Conservation (phyloP, 345 rosid genomes). For the Zanthoxylum bungeanum region DNA sequence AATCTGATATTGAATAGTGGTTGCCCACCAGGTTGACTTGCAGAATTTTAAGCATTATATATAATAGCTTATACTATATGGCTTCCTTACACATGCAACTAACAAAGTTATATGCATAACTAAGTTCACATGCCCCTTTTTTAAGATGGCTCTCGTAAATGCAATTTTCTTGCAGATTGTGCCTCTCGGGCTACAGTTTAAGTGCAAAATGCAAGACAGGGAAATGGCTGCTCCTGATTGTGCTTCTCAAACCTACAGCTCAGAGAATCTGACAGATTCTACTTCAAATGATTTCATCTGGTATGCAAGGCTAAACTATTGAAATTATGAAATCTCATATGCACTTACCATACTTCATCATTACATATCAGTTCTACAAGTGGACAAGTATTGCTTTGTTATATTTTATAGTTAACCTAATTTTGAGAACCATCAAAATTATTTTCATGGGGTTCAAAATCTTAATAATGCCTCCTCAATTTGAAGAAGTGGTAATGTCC, state of each 20-base stretch:
- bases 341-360: not conserved
- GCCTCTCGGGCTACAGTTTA: conserved; percentile 57
- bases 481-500: not conserved
- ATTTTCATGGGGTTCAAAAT: not conserved
- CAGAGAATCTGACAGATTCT: conserved; percentile 22
- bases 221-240: conserved; percentile 22
- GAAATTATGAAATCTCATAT: not conserved
- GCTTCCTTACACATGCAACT: conserved; percentile 1
- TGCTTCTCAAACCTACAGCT: conserved; percentile 27
- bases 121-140: not conserved
- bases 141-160: not conserved
- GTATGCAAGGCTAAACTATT: conserved; percentile 31
- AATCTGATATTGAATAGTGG: not conserved
- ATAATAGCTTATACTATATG: not conserved
- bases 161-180: conserved; percentile 43
- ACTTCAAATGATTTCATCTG: conserved; percentile 60
- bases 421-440: not conserved
- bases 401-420: not conserved
- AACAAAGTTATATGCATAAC: not conserved
- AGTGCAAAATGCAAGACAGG: conserved; percentile 49
- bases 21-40: not conserved
- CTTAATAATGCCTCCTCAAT: not conserved
- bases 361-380: not conserved
- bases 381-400: too few relatives aligned
- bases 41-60: not conserved